Evolutionary conservation across 2,329 filamentous ascomycete genomes (phyloP), one percentile per base, ranked within the genome.

Genomic region (Zalaria sp.): DNA sequence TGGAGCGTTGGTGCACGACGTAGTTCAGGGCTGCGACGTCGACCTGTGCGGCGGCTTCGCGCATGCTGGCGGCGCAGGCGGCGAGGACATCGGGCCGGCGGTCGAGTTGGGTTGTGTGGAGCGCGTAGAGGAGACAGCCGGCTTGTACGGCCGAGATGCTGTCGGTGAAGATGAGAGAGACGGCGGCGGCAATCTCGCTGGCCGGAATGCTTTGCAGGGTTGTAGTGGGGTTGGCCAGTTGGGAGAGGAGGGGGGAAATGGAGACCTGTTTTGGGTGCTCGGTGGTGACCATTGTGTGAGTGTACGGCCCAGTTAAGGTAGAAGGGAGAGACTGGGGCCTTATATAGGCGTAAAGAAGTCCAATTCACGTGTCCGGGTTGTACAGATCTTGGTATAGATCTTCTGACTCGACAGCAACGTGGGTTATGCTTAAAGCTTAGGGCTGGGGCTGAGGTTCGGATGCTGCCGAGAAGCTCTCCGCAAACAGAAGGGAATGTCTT

Each of bases 91-190:
- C 83, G 26, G 88, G 77, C 49, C 81, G 76, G 49, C 82, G 76
- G 61, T 96, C 91, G 60, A 86, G 76, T 44, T 80, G 79, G 2
- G 87, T 94, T 51, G 93, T 95, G 65, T 95, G 89, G 37, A 98
- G 71, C 42, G 87, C 83, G 56, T 91, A 95, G 40, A 96, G 71
- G 43, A 98, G 71, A 34, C 88, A 83, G 41, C 84, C 83, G 1
- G 83, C 83, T 60, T 96, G 91, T 5, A 88, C 83, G 34, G 84
- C 80, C n/a, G 84, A 89, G 11, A 96, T 71, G 50, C 79, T 77
- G 64, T 95, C 81, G 44, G 87, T 88, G 63, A 96, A 96, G 57
- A 95, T 93, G 56, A 89, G 72, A 4, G 85, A 81, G 52, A 96
- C 81, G 41, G 89, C 88, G n/a, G 81, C 72, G 45, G 89, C 86